These are phyloP conservation scores for Acacia pycnantha DNA, from an alignment of 331 rosid genomes.

Conservation along the genomic window DNA sequence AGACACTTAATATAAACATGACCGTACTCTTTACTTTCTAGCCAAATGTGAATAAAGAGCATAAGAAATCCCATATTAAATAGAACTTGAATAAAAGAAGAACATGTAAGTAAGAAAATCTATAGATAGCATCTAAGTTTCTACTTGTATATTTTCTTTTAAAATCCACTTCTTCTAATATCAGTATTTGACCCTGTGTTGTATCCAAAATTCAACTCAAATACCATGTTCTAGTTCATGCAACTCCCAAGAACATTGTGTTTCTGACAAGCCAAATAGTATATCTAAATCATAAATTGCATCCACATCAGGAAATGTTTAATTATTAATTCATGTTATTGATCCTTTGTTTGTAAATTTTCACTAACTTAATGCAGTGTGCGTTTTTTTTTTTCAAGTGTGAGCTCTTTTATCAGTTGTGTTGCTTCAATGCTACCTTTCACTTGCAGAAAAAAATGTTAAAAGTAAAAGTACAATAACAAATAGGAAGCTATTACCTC, in stretches of 20 bases:
- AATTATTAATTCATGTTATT: neutral
- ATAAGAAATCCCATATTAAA: neutral
- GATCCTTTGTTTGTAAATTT: neutral
- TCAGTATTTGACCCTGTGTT: neutral
- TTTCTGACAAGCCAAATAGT: neutral
- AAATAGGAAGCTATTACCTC: neutral
- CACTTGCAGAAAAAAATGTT: neutral
- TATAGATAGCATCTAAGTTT: neutral
- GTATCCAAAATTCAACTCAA: neutral
- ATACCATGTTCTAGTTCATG: neutral
- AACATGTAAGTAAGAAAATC: neutral
- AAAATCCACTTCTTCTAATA: neutral
- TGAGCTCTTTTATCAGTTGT: neutral
- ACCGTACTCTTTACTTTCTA: slow-evolving; percentile 17
- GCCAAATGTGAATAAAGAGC: neutral
- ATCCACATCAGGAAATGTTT: neutral
- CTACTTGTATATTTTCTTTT: neutral
- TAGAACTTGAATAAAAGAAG: neutral
- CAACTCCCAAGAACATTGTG: neutral
- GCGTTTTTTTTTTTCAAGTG: neutral
- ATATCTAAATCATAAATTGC: neutral
- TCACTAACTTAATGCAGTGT: neutral
- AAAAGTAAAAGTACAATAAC: neutral
- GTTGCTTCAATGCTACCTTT: neutral
- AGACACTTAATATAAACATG: slow-evolving; percentile 4